Evolutionary conservation across 1,284 basidiomycete species (phyloP).

Genomic region (Microbotryomycetes sp.): DNA sequence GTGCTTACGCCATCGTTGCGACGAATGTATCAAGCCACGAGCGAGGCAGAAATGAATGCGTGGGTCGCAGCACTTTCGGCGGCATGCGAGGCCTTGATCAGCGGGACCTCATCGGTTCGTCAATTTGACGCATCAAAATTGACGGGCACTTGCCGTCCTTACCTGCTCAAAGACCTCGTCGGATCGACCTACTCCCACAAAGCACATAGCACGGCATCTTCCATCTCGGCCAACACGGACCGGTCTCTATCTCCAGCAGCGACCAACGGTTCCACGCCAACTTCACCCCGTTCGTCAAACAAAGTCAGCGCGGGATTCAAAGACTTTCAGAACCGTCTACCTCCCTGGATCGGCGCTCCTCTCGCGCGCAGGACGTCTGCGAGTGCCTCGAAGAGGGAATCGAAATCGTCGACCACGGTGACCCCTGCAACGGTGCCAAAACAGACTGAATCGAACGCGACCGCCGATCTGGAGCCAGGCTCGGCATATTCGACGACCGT

Average conservation of each 20-base stretch:
- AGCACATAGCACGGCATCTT: neutral
- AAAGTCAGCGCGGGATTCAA: neutral
- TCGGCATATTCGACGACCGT: neutral
- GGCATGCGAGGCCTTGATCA: conserved; percentile 49
- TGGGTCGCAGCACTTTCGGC: conserved; percentile 49
- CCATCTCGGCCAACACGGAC: neutral
- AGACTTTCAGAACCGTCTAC: conserved; percentile 16
- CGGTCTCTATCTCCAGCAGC: neutral
- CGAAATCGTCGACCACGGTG: neutral
- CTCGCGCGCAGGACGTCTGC: conserved; percentile 9
- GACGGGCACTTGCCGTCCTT: conserved; percentile 10
- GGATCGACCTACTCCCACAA: conserved; percentile 4
- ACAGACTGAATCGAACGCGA: neutral
- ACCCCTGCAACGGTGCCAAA: neutral
- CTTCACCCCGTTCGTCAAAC: neutral
- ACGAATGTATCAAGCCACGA: conserved; percentile 48
- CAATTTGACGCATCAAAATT: conserved; percentile 38
- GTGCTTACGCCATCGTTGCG: conserved; percentile 47
- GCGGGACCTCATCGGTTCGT: conserved; percentile 45
- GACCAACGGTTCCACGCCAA: neutral
- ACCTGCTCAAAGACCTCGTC: conserved; percentile 18
- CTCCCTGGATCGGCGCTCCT: conserved; percentile 10
- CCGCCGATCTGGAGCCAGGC: neutral
- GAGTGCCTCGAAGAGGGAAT: neutral
- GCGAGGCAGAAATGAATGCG: conserved; percentile 45